Evolutionary conservation across 345 rosid species (phyloP), one percentile per base, ranked within the genome.

Genomic region (Bruguiera sexangula): DNA sequence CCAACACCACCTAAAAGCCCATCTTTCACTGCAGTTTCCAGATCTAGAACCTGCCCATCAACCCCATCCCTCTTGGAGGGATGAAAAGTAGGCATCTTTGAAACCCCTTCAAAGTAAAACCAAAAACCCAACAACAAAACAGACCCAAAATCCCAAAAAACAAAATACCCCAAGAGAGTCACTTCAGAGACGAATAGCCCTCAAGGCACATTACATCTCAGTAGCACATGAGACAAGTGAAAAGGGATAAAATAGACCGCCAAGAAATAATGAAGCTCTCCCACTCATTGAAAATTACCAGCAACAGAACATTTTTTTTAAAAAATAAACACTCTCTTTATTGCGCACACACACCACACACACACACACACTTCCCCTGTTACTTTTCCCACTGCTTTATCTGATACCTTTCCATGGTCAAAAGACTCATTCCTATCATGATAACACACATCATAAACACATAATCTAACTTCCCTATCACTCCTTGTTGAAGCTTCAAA

Each of bases 1-100:
- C 72, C 76, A 62, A 63, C 85, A 26, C 81, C 82, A 3, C 88
- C 86, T 70, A 88, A 72, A 75, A 86, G 81, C 39, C 88, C 93
- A 80, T 80, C 88, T 80, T 86, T 86, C 32, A 84, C 88, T 5
- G 90, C 90, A 46, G 93, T 80, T 26, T 84, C 80, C 63, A 88
- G 86, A 88, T 88, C 93, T 77, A 84, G 69, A 65, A 84, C 67
- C 24, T 86, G 85, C 56, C 88, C 85, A 69, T 77, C 86, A 75
- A 79, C 72, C 22, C 72, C 85, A 31, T 76, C 82, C 68, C 72
- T 81, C 75, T 29, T 80, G 5, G 74, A 73, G 59, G 85, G 81
- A 66, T 82, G 84, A 82, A 73, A 84, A 85, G 84, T 82, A 50
- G 87, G 85, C 90, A 88, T 85, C 69, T 78, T 79, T 55, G 48